These are phyloP conservation scores for Babjeviella inositovora DNA, from an alignment of 805 yeast genomes.

Conservation along the genomic window DNA sequence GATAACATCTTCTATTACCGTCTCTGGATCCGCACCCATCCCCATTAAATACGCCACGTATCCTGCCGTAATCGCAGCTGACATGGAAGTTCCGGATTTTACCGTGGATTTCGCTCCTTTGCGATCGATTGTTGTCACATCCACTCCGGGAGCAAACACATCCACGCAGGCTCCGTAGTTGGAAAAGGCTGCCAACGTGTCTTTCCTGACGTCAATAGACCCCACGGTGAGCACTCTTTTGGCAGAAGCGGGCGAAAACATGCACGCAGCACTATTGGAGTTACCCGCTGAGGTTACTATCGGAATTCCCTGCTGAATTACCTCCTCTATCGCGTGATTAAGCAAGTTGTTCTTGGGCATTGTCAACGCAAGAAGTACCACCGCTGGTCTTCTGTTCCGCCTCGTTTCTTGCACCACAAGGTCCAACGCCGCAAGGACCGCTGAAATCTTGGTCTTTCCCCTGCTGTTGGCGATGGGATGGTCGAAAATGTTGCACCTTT, in stretches of 20 bases:
- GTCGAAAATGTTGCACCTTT: conserved; percentile 22
- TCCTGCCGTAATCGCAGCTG: conserved; percentile 28
- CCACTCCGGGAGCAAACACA: conserved; percentile 30
- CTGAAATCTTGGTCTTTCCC: conserved; percentile 16
- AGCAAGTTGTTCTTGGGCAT: conserved; percentile 18
- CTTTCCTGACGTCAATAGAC: conserved; percentile 15
- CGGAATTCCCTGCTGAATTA: conserved; percentile 22
- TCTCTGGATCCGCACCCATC: conserved; percentile 14
- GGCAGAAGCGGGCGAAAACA: conserved; percentile 28
- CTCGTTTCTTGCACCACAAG: conserved; percentile 9
- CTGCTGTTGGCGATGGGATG: conserved; percentile 20
- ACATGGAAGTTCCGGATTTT: conserved; percentile 32
- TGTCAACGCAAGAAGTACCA: conserved; percentile 18
- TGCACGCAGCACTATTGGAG: conserved; percentile 22
- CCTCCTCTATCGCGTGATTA: conserved; percentile 25
- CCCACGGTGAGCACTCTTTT: conserved; percentile 20
- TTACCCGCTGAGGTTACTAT: conserved; percentile 36
- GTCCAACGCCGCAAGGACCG: conserved; percentile 14
- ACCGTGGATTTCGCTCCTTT: conserved; percentile 10
- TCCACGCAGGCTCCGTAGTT: conserved; percentile 41
- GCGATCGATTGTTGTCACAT: conserved; percentile 21
- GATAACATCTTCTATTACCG: conserved; percentile 13
- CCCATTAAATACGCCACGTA: conserved; percentile 25
- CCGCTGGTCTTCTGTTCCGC: conserved; percentile 15
- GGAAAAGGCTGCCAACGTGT: conserved; percentile 16